Conservation (phyloP, 2,329 filamentous ascomycete species). For the Cladosporium sp. region DNA sequence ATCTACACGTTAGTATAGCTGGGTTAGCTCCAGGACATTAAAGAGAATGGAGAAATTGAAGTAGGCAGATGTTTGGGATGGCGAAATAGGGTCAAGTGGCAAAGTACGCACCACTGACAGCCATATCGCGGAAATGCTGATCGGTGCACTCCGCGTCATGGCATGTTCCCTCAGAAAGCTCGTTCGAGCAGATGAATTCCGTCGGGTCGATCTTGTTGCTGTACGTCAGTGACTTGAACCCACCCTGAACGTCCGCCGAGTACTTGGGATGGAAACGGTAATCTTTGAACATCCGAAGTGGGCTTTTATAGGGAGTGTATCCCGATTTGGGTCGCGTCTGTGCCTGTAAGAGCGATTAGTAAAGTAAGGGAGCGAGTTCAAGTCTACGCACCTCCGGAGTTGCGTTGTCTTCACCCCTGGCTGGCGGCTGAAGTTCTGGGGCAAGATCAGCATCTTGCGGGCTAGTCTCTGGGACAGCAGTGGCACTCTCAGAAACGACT, state of each 20-base stretch:
- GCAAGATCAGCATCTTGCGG: slow-evolving; percentile 35
- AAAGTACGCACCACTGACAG: slow-evolving; percentile 66
- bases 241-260: slow-evolving; percentile 63
- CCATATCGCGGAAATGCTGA: slow-evolving; percentile 76
- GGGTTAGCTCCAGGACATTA: slow-evolving; percentile 22
- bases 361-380: neutral
- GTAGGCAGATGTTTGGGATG: neutral
- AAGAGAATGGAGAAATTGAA: neutral
- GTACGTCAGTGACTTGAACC: slow-evolving; percentile 86
- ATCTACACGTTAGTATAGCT: slow-evolving; percentile 30
- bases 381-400: slow-evolving; percentile 17
- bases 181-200: slow-evolving; percentile 70
- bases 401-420: slow-evolving; percentile 17
- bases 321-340: neutral
- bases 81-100: neutral
- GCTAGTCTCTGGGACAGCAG: neutral
- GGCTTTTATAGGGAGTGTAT: slow-evolving; percentile 70
- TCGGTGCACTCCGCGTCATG: slow-evolving; percentile 67
- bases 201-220: slow-evolving; percentile 82
- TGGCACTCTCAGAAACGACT: neutral
- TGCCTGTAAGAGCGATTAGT: neutral
- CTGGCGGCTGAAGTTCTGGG: slow-evolving; percentile 34
- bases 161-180: slow-evolving; percentile 68
- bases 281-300: slow-evolving; percentile 75
- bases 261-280: slow-evolving; percentile 87